Percentiles rank a stretch among this genome's conserved stretches.
Evolutionary conservation across 768 basidiomycete genomes (phyloP).

Genomic region (Auriscalpium orientale): DNA sequence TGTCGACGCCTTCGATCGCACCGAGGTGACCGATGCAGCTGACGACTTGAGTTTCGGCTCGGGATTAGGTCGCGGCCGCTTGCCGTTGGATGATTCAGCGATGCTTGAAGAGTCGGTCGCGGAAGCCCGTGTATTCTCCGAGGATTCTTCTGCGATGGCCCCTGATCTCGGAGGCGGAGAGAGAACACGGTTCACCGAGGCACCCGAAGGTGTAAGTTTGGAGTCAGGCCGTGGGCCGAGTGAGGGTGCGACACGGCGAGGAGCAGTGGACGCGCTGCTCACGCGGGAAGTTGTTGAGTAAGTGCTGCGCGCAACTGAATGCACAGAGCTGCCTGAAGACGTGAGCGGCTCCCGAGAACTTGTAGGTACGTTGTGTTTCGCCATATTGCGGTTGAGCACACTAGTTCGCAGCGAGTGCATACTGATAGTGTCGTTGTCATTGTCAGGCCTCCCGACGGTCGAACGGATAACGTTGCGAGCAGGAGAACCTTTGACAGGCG

Average conservation of each 20-base stretch:
- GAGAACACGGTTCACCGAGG: constrained; percentile 10
- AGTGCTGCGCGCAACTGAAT: constrained; percentile 39
- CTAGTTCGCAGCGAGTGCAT: constrained; percentile 42
- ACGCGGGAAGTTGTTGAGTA: constrained; percentile 25
- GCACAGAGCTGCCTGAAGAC: constrained; percentile 34
- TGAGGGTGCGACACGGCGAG: constrained; percentile 17
- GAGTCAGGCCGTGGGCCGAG: constrained; percentile 48
- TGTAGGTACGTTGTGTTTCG: constrained; percentile 18
- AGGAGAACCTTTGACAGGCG: constrained; percentile 12
- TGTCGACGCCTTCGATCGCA: constrained; percentile 31
- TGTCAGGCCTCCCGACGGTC: constrained; percentile 16
- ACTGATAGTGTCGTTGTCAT: constrained; percentile 33
- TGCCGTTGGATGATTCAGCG: not conserved
- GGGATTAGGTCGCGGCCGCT: constrained; percentile 5
- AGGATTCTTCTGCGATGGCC: constrained; percentile 7
- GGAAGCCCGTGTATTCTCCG: not conserved
- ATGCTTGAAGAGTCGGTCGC: not conserved
- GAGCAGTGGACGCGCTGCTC: constrained; percentile 17
- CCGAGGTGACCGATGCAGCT: constrained; percentile 30
- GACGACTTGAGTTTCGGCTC: constrained; percentile 14
- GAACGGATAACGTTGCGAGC: constrained; percentile 17
- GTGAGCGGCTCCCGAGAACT: constrained; percentile 22
- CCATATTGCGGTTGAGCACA: constrained; percentile 28
- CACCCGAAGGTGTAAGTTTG: constrained; percentile 52
- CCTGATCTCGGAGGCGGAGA: constrained; percentile 12